These are phyloP conservation scores for Lathyrus tuberosus DNA, from an alignment of 306 rosid species.

Conservation along the genomic window DNA sequence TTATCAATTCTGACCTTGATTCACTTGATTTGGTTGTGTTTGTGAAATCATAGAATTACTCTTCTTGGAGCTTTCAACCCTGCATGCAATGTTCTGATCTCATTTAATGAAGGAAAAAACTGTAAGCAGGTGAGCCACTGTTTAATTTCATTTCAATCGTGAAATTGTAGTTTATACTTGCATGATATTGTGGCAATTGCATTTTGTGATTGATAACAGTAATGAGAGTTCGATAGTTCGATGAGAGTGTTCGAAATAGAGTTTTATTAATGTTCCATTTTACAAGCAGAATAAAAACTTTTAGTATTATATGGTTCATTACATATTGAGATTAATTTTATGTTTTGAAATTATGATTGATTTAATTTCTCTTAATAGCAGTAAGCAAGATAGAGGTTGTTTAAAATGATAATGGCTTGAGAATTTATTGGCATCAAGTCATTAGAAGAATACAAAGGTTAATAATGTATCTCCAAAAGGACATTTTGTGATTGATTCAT, in stretches of 20 bases:
- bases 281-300: neutral
- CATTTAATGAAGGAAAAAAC: slow-evolving; percentile 83
- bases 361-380: neutral
- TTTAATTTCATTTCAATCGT: slow-evolving; percentile 2
- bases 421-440: slow-evolving; percentile 15
- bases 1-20: slow-evolving; percentile 19
- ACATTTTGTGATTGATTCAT: slow-evolving; percentile 28
- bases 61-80: slow-evolving; percentile 99
- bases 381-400: slow-evolving; percentile 13
- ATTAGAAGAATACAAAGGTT: slow-evolving; percentile 22
- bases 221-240: slow-evolving; percentile 18
- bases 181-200: slow-evolving; percentile 11
- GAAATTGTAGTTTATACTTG: neutral
- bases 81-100: slow-evolving; percentile 75
- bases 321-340: too few relatives aligned
- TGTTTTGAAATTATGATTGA: too few relatives aligned
- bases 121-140: slow-evolving; percentile 79
- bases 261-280: neutral
- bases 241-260: neutral
- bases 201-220: slow-evolving; percentile 29
- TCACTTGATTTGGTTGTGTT: slow-evolving; percentile 34
- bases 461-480: slow-evolving; percentile 1
- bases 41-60: slow-evolving; percentile 62
- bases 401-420: slow-evolving; percentile 20
- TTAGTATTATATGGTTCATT: too few relatives aligned